Conservation (phyloP, 73 alveolate species). For the Stentor coeruleus region DNA sequence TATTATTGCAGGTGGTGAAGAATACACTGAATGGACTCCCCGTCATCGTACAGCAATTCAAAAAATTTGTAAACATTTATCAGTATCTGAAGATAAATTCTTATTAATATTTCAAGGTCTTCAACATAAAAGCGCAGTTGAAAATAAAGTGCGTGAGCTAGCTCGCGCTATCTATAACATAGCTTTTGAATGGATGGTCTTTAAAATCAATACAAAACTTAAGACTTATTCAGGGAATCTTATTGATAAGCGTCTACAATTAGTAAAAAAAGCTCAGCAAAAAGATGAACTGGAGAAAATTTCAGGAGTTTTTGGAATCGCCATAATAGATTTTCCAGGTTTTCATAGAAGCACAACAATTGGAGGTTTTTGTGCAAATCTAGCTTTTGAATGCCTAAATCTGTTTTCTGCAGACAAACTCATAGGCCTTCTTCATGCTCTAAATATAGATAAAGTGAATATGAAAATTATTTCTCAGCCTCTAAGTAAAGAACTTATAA, state of each 20-base stretch:
- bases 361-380: constrained; percentile 5
- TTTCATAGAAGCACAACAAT: not conserved
- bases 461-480: not conserved
- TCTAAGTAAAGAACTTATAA: not conserved
- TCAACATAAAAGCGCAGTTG: not conserved
- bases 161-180: not conserved
- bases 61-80: not conserved
- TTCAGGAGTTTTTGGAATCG: not conserved
- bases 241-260: no score
- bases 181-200: constrained; percentile 10
- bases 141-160: not conserved
- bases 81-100: not conserved
- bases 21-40: not conserved
- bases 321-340: constrained; percentile 17
- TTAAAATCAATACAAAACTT: constrained; percentile 4
- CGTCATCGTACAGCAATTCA: constrained; percentile 9
- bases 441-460: not conserved
- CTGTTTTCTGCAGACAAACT: not conserved
- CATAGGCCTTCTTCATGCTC: not conserved
- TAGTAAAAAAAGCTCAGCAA: not conserved
- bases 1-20: constrained; percentile 9
- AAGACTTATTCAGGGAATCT: no score
- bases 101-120: not conserved
- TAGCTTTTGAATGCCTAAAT: constrained; percentile 13
- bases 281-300: not conserved